Evolutionary conservation across 1,139 yeast species (phyloP).

Genomic region (Pichia sp.): DNA sequence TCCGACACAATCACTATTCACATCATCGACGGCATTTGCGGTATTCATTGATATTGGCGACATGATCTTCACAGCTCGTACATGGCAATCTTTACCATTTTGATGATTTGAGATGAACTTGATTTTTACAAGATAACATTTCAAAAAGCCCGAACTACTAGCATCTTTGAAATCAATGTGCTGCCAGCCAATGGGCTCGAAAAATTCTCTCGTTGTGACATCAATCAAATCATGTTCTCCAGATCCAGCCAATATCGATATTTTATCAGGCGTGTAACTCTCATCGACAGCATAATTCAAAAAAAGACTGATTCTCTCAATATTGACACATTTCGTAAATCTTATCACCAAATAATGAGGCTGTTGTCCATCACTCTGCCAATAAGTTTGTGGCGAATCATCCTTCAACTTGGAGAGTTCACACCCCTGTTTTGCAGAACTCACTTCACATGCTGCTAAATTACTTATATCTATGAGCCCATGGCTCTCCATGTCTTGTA

Average conservation of each 20-base stretch:
- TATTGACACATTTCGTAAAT: constrained; percentile 69
- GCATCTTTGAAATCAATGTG: constrained; percentile 61
- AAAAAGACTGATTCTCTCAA: constrained; percentile 67
- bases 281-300: constrained; percentile 67
- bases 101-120: constrained; percentile 80
- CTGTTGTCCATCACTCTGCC: constrained; percentile 97
- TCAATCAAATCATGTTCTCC: constrained; percentile 79
- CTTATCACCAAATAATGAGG: constrained; percentile 82
- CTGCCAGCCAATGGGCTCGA: constrained; percentile 83
- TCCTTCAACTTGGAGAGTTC: constrained; percentile 68
- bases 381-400: constrained; percentile 66
- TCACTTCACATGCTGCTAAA: constrained; percentile 79
- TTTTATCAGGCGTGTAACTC: constrained; percentile 81
- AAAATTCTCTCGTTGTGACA: constrained; percentile 59
- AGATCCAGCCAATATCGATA: constrained; percentile 72
- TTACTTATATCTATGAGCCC: constrained; percentile 70
- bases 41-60: constrained; percentile 6
- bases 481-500: constrained; percentile 47
- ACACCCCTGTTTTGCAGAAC: constrained; percentile 67
- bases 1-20: constrained; percentile 20
- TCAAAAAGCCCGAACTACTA: constrained; percentile 51
- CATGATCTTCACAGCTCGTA: constrained; percentile 61
- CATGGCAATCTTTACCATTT: constrained; percentile 93
- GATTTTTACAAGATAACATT: constrained; percentile 67
- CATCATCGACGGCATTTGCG: constrained; percentile 14